Conservation (phyloP, 148 eudicot genomes). For the Rhododendron mucronatum region DNA sequence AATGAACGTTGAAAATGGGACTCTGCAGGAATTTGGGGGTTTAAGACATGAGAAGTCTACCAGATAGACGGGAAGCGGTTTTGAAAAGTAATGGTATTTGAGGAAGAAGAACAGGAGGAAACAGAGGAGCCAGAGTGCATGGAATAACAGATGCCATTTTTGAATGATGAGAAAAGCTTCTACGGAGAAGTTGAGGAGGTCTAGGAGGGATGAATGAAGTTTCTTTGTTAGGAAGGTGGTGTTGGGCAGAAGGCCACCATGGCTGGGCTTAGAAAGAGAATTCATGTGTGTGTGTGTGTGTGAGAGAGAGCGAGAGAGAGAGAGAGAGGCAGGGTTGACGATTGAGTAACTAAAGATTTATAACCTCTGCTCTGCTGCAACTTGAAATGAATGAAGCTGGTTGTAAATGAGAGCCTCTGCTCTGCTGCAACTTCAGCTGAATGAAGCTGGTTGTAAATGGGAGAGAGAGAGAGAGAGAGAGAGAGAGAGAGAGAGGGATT, state of each 20-base stretch:
- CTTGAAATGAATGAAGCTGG: neutral
- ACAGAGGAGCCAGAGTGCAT: conserved; percentile 17
- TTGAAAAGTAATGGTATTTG: conserved; percentile 12
- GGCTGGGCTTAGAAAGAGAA: conserved; percentile 1
- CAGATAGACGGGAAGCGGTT: conserved; percentile 35
- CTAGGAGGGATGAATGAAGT: conserved; percentile 4
- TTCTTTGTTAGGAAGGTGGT: conserved; percentile 6
- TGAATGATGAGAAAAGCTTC: conserved; percentile 31
- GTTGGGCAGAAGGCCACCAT: neutral
- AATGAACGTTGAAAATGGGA: conserved; percentile 49
- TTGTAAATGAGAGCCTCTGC: neutral
- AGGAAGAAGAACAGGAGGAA: conserved; percentile 12
- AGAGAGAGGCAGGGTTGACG: neutral
- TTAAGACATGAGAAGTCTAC: conserved; percentile 65
- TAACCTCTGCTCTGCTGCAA: neutral
- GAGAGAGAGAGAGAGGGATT: neutral
- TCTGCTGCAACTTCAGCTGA: too few species aligned
- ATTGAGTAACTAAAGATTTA: neutral
- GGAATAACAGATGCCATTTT: conserved; percentile 28
- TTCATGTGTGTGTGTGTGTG: neutral
- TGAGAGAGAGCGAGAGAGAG: neutral
- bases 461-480: too few species aligned
- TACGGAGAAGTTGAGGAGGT: conserved; percentile 22
- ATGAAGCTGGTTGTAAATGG: too few species aligned
- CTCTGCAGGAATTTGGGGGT: conserved; percentile 58